A percentile compares a stretch with the other conserved stretches of the same genome.
Conservation (phyloP, 2,329 filamentous ascomycete genomes). For the Penicillium sp. region DNA sequence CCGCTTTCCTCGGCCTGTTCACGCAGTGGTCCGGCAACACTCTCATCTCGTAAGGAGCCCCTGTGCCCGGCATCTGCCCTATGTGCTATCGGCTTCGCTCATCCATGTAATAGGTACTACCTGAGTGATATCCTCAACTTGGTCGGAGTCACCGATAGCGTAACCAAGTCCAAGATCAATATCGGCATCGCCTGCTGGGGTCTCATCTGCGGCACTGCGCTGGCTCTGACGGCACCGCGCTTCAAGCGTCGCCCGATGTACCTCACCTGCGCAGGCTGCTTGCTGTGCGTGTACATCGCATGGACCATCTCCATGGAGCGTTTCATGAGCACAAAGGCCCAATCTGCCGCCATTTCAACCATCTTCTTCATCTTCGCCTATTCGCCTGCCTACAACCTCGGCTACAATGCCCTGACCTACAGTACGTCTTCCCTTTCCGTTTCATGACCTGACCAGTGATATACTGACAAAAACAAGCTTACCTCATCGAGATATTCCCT, state of each 20-base stretch:
- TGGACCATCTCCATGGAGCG: slow-evolving; percentile 55
- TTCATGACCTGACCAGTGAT: too few relatives aligned
- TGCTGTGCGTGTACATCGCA: slow-evolving; percentile 57
- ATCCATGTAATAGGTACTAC: slow-evolving; percentile 28
- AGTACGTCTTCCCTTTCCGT: slow-evolving; percentile 12
- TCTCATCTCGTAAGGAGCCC: slow-evolving; percentile 21
- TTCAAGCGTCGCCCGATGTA: slow-evolving; percentile 50
- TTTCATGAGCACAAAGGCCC: slow-evolving; percentile 36
- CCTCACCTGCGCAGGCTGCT: slow-evolving; percentile 51
- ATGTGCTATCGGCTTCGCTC: background rate
- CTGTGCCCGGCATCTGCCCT: background rate
- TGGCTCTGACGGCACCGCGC: slow-evolving; percentile 44
- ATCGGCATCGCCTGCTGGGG: slow-evolving; percentile 44
- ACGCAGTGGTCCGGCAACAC: slow-evolving; percentile 48
- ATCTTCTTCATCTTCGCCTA: slow-evolving; percentile 65
- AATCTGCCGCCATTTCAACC: slow-evolving; percentile 42
- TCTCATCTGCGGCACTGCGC: slow-evolving; percentile 39
- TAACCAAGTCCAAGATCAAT: slow-evolving; percentile 32
- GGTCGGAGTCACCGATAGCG: slow-evolving; percentile 41
- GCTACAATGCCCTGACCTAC: slow-evolving; percentile 65
- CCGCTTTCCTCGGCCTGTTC: slow-evolving; percentile 34
- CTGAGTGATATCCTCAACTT: slow-evolving; percentile 36
- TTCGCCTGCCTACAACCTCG: slow-evolving; percentile 62
- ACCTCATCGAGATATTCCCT: slow-evolving; percentile 62
- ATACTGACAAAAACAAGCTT: slow-evolving; percentile 29